Conservation (phyloP, 805 yeast species). For the Nakazawaea anatomiae region DNA sequence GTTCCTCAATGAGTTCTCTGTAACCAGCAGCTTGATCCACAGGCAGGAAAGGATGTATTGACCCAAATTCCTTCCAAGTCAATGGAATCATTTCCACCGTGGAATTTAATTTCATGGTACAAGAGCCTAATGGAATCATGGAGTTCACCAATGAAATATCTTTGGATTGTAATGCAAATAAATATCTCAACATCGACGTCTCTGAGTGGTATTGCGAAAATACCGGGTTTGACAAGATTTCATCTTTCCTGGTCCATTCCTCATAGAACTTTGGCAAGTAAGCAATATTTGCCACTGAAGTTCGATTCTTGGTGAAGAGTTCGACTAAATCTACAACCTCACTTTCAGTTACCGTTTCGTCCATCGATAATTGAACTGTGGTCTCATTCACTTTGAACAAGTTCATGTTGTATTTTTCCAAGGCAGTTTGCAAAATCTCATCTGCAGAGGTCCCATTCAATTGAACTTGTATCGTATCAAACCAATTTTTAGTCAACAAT, state of each 20-base stretch:
- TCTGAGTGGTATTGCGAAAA: conserved; percentile 89
- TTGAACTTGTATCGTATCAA: conserved; percentile 78
- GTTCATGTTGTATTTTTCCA: conserved; percentile 61
- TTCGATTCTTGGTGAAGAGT: conserved; percentile 46
- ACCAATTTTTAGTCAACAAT: conserved; percentile 59
- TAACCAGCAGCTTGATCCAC: conserved; percentile 86
- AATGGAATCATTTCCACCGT: conserved; percentile 93
- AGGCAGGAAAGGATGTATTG: conserved; percentile 92
- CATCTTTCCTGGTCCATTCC: conserved; percentile 48
- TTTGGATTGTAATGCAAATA: conserved; percentile 77
- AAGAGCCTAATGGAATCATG: conserved; percentile 96
- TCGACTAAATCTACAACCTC: conserved; percentile 56
- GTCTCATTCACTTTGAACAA: conserved; percentile 58
- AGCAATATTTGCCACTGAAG: conserved; percentile 17
- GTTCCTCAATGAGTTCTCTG: conserved; percentile 62
- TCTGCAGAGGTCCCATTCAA: conserved; percentile 48
- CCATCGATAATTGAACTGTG: conserved; percentile 76
- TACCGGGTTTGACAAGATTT: conserved; percentile 63
- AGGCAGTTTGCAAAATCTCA: conserved; percentile 51
- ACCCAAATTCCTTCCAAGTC: conserved; percentile 89
- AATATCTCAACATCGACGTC: conserved; percentile 88
- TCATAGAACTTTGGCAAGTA: conserved; percentile 46
- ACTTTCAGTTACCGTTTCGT: conserved; percentile 69
- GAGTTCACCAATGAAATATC: conserved; percentile 93
- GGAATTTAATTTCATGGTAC: conserved; percentile 96